phyloP scores from a whole-genome alignment of 768 basidiomycete genomes.

The Leccinum incarnatum region DNA sequence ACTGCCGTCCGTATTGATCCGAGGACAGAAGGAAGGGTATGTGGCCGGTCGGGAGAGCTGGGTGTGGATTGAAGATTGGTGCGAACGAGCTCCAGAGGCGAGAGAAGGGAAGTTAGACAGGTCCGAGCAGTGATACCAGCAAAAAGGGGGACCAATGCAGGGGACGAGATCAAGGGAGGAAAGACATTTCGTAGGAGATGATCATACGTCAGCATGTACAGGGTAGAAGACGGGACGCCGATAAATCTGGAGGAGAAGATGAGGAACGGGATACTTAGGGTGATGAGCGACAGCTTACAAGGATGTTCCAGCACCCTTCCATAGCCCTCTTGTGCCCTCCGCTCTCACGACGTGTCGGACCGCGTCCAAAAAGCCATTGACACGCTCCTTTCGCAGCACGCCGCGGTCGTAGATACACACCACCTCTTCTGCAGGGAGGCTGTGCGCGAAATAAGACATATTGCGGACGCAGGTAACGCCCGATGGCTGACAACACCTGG shows the following conservation, averaged over 20 bases:
- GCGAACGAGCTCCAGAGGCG: conserved; percentile 89
- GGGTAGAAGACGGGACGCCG: conserved; percentile 86
- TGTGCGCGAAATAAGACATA: conserved; percentile 70
- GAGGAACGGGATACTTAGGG: conserved; percentile 9
- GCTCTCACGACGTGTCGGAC: conserved; percentile 73
- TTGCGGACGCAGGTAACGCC: conserved; percentile 57
- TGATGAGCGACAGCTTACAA: conserved; percentile 50
- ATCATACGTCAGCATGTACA: conserved; percentile 97
- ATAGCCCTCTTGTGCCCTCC: conserved; percentile 82
- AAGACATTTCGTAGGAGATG: conserved; percentile 66
- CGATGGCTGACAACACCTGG: conserved; percentile 69
- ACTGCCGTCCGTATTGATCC: conserved; percentile 58
- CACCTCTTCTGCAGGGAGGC: conserved; percentile 57
- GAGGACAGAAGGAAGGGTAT: conserved; percentile 76
- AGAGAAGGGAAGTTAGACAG: conserved; percentile 70
- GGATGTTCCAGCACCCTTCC: conserved; percentile 94
- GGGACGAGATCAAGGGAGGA: conserved; percentile 55
- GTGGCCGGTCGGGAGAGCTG: conserved; percentile 60
- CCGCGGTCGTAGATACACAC: conserved; percentile 82
- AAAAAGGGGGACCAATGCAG: conserved; percentile 61
- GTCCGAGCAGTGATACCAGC: conserved; percentile 85
- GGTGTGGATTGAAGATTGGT: conserved; percentile 93
- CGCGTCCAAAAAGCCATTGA: conserved; percentile 85
- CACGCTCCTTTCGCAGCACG: conserved; percentile 64
- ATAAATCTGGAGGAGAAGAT: conserved; percentile 55